Percentiles rank a stretch among this genome's conserved stretches.
These are phyloP conservation scores for Kokia cookei DNA, from an alignment of 441 rosid genomes.

Conservation along the genomic window DNA sequence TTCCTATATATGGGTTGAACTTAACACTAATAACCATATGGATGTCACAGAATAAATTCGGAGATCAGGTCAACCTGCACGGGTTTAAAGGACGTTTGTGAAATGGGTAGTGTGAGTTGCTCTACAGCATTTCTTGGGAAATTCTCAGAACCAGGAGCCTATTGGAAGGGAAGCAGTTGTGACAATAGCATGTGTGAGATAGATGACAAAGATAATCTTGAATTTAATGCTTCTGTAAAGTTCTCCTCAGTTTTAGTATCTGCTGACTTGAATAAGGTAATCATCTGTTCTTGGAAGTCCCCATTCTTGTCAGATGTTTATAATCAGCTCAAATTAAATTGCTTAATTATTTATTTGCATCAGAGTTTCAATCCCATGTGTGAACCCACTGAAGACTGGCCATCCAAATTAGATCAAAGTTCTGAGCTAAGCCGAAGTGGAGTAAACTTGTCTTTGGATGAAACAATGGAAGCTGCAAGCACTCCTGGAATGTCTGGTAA, in stretches of 20 bases:
- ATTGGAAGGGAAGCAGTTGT: conserved; percentile 28
- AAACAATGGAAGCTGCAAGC: conserved; percentile 24
- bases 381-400: conserved; percentile 55
- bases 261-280: conserved; percentile 68
- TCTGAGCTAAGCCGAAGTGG: conserved; percentile 32
- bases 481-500: conserved; percentile 30
- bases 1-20: conserved; percentile 3
- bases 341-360: conserved; percentile 17
- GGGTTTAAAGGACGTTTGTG: conserved; percentile 58
- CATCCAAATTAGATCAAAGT: conserved; percentile 44
- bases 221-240: conserved; percentile 37
- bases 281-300: conserved; percentile 6
- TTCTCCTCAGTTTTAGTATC: conserved; percentile 48
- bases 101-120: conserved; percentile 39
- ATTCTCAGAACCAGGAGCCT: conserved; percentile 30
- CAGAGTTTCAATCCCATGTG: conserved; percentile 92
- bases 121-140: conserved; percentile 38
- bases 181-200: conserved; percentile 62
- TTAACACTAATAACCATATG: conserved; percentile 13
- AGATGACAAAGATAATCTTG: conserved; percentile 66
- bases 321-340: not conserved
- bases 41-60: conserved; percentile 43
- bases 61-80: conserved; percentile 42
- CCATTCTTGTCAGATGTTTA: conserved; percentile 7
- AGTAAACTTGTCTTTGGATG: conserved; percentile 31